phyloP scores from a whole-genome alignment of 495 filamentous ascomycete genomes.

The Annulohypoxylon bovei region DNA sequence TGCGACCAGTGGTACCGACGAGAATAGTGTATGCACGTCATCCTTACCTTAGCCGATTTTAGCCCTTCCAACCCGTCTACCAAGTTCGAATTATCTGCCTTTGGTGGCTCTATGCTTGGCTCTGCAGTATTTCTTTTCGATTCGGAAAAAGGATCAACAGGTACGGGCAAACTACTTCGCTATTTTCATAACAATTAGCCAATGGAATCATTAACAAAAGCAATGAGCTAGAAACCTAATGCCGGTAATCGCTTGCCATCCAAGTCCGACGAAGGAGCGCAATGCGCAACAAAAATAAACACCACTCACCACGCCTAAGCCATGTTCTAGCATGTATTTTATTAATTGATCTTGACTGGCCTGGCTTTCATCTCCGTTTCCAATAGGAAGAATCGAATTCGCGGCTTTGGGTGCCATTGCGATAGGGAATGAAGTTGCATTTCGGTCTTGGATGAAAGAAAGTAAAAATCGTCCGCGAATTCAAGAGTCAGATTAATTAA shows the following conservation, averaged over 20 bases:
- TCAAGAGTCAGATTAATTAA: slow-evolving; percentile 19
- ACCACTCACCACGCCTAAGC: slow-evolving; percentile 45
- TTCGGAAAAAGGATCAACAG: slow-evolving; percentile 10
- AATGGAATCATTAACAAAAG: neutral
- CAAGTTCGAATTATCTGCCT: slow-evolving; percentile 5
- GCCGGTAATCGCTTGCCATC: slow-evolving; percentile 24
- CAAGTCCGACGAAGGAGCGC: neutral
- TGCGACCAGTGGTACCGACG: slow-evolving; percentile 2
- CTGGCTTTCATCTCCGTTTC: slow-evolving; percentile 40
- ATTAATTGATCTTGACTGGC: slow-evolving; percentile 42
- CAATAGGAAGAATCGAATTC: slow-evolving; percentile 12
- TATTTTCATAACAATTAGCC: slow-evolving; percentile 9
- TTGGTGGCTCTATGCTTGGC: slow-evolving; percentile 6
- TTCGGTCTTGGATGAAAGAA: neutral
- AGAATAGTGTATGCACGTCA: slow-evolving; percentile 22
- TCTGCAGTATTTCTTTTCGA: neutral
- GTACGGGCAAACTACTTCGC: slow-evolving; percentile 15
- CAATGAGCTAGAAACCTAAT: neutral
- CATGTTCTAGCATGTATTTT: slow-evolving; percentile 32
- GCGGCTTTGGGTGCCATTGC: slow-evolving; percentile 32
- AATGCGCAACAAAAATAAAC: neutral
- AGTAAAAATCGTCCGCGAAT: neutral
- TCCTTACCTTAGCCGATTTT: slow-evolving; percentile 1
- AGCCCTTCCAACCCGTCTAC: neutral
- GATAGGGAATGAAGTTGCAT: slow-evolving; percentile 27